A percentile compares a stretch with the other conserved stretches of the same genome.
These are phyloP conservation scores for Ophiostoma triangulosporum DNA, from an alignment of 2,329 filamentous ascomycete genomes.

Conservation along the genomic window DNA sequence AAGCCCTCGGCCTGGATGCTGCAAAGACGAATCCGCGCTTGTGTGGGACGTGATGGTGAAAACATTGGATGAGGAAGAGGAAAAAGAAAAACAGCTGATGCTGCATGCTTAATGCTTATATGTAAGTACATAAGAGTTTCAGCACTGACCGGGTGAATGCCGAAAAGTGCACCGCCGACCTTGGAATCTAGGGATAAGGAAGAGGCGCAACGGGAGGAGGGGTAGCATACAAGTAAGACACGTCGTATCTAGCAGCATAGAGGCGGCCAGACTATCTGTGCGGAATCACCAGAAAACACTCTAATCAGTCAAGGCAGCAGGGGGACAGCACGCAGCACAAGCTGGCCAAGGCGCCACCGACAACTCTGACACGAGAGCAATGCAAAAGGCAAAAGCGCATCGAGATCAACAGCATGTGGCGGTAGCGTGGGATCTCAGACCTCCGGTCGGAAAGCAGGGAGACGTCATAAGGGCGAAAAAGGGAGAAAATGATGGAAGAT, in stretches of 20 bases:
- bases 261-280: neutral
- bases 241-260: neutral
- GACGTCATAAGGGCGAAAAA: neutral
- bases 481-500: neutral
- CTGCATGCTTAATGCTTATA: too few relatives aligned
- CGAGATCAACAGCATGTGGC: neutral
- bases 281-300: too few relatives aligned
- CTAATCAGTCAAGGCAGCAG: too few relatives aligned
- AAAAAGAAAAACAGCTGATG: too few relatives aligned
- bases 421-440: neutral
- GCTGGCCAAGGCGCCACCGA: neutral
- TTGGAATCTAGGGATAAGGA: neutral
- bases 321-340: neutral
- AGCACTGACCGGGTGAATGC: neutral
- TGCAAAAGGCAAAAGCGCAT: neutral
- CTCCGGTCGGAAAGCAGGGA: neutral
- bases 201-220: neutral
- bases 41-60: too few relatives aligned
- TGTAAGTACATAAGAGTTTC: too few relatives aligned
- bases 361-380: neutral
- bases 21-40: too few relatives aligned
- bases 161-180: neutral
- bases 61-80: too few relatives aligned
- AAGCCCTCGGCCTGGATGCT: too few relatives aligned
- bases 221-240: too few relatives aligned